Percentiles rank a stretch among this genome's conserved stretches.
Conservation (phyloP, 1,139 yeast species). For the Nematodospora anomalae region DNA sequence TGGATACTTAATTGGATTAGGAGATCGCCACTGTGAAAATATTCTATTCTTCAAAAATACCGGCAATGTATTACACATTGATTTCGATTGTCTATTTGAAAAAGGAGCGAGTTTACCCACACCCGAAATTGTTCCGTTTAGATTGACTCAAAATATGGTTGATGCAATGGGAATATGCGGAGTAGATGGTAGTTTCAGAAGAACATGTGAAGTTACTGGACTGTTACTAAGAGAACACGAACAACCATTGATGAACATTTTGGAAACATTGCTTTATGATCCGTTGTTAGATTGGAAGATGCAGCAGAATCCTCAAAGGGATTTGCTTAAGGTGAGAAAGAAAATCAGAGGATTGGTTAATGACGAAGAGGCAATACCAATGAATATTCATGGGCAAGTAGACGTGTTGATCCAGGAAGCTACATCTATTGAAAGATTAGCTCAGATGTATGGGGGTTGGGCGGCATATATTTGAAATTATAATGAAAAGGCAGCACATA, state of each 20-base stretch:
- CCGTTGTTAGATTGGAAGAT: conserved; percentile 76
- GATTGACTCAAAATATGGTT: conserved; percentile 82
- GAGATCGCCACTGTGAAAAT: conserved; percentile 96
- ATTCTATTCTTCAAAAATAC: conserved; percentile 69
- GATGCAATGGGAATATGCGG: conserved; percentile 93
- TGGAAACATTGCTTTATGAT: conserved; percentile 91
- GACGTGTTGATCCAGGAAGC: conserved; percentile 88
- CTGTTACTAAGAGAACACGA: conserved; percentile 74
- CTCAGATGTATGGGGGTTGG: conserved; percentile 96
- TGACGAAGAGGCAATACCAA: conserved; percentile 78
- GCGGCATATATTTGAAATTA: conserved; percentile 57
- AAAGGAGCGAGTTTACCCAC: conserved; percentile 69
- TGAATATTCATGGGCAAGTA: conserved; percentile 91
- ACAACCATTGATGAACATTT: conserved; percentile 83
- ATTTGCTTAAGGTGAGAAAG: conserved; percentile 71
- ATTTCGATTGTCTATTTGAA: conserved; percentile 93
- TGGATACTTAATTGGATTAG: conserved; percentile 86
- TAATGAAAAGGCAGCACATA: too few species aligned
- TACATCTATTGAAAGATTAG: conserved; percentile 64
- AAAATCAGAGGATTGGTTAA: conserved; percentile 80
- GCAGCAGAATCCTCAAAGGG: conserved; percentile 56
- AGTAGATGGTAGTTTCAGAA: conserved; percentile 86
- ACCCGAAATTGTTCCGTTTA: conserved; percentile 93
- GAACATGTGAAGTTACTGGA: conserved; percentile 83
- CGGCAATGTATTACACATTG: conserved; percentile 89